Conservation (phyloP, 495 filamentous ascomycete genomes). For the Copromyces sp. region DNA sequence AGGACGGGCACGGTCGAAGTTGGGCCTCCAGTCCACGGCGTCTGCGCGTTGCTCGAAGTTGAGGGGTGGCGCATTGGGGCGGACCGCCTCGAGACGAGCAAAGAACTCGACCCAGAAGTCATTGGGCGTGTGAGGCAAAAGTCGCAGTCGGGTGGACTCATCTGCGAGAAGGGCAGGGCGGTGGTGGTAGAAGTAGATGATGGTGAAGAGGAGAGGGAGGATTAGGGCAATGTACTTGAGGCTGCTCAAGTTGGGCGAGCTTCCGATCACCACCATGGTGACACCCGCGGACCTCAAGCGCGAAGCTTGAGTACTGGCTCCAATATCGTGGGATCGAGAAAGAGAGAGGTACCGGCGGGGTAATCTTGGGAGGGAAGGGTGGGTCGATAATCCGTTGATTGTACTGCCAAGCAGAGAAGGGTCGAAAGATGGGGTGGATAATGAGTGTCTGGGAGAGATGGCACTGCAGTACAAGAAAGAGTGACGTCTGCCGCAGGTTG, state of each 20-base stretch:
- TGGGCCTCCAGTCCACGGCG: slow-evolving; percentile 6
- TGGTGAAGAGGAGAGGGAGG: slow-evolving; percentile 4
- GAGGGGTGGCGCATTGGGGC: neutral
- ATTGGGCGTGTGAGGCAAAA: neutral
- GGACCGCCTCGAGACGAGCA: slow-evolving; percentile 5
- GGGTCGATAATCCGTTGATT: neutral
- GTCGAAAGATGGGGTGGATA: neutral
- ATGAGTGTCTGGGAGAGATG: neutral
- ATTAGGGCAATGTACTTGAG: neutral
- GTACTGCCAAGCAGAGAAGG: neutral
- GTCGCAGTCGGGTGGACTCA: neutral
- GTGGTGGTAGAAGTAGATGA: neutral
- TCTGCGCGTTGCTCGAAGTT: neutral
- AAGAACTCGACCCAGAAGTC: slow-evolving; percentile 14
- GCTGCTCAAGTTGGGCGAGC: neutral
- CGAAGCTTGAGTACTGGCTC: neutral
- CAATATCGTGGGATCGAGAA: neutral
- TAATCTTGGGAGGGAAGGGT: neutral
- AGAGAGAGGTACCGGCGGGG: neutral
- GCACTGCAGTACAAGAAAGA: neutral
- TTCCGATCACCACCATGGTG: neutral
- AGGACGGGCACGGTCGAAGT: neutral
- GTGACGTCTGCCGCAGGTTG: neutral
- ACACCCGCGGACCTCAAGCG: neutral
- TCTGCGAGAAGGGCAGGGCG: neutral